Conservation (phyloP, 2,329 filamentous ascomycete genomes). For the Pestalotiopsis sp. region DNA sequence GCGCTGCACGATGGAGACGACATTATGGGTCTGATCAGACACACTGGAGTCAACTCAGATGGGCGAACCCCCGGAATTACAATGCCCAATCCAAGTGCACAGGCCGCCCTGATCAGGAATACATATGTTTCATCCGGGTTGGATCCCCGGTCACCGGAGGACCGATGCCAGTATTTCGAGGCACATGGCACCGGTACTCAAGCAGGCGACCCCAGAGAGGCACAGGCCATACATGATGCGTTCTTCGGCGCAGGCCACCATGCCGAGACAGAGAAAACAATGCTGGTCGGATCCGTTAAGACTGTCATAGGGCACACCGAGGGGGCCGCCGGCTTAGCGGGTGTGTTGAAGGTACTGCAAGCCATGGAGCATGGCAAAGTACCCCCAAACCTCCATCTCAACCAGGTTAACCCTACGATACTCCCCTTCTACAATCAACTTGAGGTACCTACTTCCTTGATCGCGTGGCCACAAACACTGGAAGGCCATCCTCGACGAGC, state of each 20-base stretch:
- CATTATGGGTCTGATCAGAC: constrained; percentile 49
- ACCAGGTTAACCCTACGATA: constrained; percentile 41
- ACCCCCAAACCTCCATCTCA: constrained; percentile 45
- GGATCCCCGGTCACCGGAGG: constrained; percentile 29
- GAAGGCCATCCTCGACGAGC: constrained; percentile 39
- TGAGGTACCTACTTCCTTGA: constrained; percentile 31
- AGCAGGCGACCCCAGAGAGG: constrained; percentile 44
- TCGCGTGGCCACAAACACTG: constrained; percentile 35
- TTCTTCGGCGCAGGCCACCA: constrained; percentile 32
- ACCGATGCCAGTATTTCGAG: constrained; percentile 49
- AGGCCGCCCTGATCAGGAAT: constrained; percentile 43
- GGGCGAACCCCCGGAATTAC: constrained; percentile 56
- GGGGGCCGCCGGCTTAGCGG: constrained; percentile 50
- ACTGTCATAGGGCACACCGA: constrained; percentile 52
- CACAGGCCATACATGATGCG: constrained; percentile 42
- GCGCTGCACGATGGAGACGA: constrained; percentile 52
- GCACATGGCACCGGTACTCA: constrained; percentile 44
- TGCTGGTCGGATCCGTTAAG: constrained; percentile 45
- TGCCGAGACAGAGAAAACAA: constrained; percentile 14
- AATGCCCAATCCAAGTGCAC: constrained; percentile 49
- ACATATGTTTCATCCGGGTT: constrained; percentile 46
- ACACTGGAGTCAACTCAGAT: constrained; percentile 51
- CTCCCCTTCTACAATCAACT: constrained; percentile 35
- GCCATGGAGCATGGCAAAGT: constrained; percentile 40
- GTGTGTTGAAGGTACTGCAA: constrained; percentile 45